phyloP scores from a whole-genome alignment of 441 rosid genomes.

The Flueggea neowawraea region DNA sequence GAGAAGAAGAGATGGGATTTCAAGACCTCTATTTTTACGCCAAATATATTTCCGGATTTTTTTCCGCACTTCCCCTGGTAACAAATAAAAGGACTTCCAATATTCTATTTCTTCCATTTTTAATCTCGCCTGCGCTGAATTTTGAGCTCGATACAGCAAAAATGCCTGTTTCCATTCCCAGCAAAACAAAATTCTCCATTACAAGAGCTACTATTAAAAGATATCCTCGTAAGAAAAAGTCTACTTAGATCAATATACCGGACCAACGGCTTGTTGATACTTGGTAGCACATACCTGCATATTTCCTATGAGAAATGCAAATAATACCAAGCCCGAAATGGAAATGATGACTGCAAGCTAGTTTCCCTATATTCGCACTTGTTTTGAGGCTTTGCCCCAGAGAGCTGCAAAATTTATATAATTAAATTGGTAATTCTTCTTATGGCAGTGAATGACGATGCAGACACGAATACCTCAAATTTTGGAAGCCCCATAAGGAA shows the following conservation, averaged over 20 bases:
- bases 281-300: slow-evolving; percentile 9
- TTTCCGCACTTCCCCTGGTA: not conserved
- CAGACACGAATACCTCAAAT: slow-evolving; percentile 26
- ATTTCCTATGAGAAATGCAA: slow-evolving; percentile 6
- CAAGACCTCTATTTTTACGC: slow-evolving; percentile 6
- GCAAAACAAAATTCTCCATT: not conserved
- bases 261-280: too few relatives aligned
- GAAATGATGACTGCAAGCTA: not conserved
- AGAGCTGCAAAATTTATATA: slow-evolving; percentile 14
- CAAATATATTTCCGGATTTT: not conserved
- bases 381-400: slow-evolving; percentile 24
- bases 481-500: slow-evolving; percentile 49
- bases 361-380: slow-evolving; percentile 5
- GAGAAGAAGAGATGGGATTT: not conserved
- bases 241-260: too few relatives aligned
- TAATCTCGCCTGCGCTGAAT: not conserved
- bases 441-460: too few relatives aligned
- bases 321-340: slow-evolving; percentile 5
- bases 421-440: not conserved
- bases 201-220: too few relatives aligned
- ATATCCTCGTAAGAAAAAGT: too few relatives aligned
- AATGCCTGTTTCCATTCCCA: not conserved
- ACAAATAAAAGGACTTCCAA: not conserved
- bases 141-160: slow-evolving; percentile 1
- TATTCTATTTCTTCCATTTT: not conserved